phyloP scores from a whole-genome alignment of 2,329 filamentous ascomycete genomes.

The Fusarium lateritium region DNA sequence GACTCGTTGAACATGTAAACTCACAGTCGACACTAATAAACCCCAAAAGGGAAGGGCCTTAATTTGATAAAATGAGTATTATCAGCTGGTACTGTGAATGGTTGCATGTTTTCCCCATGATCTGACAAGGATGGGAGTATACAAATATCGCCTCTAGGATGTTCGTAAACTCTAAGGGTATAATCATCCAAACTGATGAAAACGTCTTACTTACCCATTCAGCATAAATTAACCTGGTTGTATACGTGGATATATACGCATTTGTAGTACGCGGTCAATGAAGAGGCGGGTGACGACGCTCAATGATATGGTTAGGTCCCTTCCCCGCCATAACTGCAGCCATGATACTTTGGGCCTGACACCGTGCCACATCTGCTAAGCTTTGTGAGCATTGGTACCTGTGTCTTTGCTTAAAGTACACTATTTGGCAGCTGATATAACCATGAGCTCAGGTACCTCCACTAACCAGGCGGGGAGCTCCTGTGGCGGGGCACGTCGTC shows the following conservation, averaged over 20 bases:
- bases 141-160: too few relatives aligned
- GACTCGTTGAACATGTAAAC: slow-evolving; percentile 15
- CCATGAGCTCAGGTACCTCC: slow-evolving; percentile 27
- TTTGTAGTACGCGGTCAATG: slow-evolving; percentile 31
- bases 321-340: slow-evolving; percentile 19
- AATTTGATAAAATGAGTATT: neutral
- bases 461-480: slow-evolving; percentile 27
- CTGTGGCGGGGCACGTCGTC: slow-evolving; percentile 48
- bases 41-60: neutral
- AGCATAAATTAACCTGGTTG: neutral
- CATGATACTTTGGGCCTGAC: slow-evolving; percentile 9
- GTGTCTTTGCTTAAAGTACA: neutral
- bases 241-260: slow-evolving; percentile 35
- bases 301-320: slow-evolving; percentile 2
- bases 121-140: too few relatives aligned
- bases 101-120: neutral
- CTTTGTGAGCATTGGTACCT: slow-evolving; percentile 18
- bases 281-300: slow-evolving; percentile 40
- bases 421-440: neutral
- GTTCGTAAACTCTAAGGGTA: too few relatives aligned
- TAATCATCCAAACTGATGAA: neutral
- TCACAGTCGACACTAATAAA: slow-evolving; percentile 6
- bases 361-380: slow-evolving; percentile 17
- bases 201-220: neutral
- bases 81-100: neutral